A percentile compares a stretch with the other conserved stretches of the same genome.
Conservation (phyloP, 2,329 filamentous ascomycete species). For the Corniculantispora saksenae region DNA sequence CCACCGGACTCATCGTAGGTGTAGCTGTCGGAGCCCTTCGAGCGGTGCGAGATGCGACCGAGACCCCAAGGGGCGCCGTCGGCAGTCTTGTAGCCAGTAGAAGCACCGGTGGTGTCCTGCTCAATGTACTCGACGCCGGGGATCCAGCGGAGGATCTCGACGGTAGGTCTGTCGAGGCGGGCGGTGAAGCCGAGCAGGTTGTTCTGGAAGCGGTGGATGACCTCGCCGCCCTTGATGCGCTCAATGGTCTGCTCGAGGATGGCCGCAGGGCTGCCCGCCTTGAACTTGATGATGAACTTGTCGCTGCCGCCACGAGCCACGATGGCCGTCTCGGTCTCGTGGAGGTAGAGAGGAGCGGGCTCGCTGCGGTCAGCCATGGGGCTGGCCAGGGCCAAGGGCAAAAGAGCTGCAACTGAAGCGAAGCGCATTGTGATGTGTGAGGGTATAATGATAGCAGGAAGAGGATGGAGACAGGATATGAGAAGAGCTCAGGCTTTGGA, state of each 20-base stretch:
- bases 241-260: slow-evolving; percentile 1
- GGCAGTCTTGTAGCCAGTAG: slow-evolving; percentile 19
- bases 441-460: not conserved
- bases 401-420: not conserved
- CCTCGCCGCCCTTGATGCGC: not conserved
- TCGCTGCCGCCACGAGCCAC: not conserved
- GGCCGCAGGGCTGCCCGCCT: not conserved
- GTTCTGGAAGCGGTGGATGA: slow-evolving; percentile 9
- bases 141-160: slow-evolving; percentile 10
- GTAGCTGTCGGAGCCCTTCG: slow-evolving; percentile 26
- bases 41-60: slow-evolving; percentile 23
- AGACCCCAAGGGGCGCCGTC: slow-evolving; percentile 29
- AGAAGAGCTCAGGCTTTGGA: not conserved
- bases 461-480: too few species aligned
- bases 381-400: slow-evolving; percentile 11
- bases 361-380: not conserved
- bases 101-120: slow-evolving; percentile 4
- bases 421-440: slow-evolving; percentile 6
- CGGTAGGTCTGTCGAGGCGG: not conserved
- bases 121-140: slow-evolving; percentile 19
- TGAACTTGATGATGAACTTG: slow-evolving; percentile 20
- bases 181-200: slow-evolving; percentile 13
- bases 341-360: slow-evolving; percentile 12
- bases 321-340: not conserved
- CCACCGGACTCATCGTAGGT: slow-evolving; percentile 35